Percentiles rank a stretch among this genome's conserved stretches.
phyloP scores from a whole-genome alignment of 495 filamentous ascomycete species.

The Chaetomidium leptoderma region DNA sequence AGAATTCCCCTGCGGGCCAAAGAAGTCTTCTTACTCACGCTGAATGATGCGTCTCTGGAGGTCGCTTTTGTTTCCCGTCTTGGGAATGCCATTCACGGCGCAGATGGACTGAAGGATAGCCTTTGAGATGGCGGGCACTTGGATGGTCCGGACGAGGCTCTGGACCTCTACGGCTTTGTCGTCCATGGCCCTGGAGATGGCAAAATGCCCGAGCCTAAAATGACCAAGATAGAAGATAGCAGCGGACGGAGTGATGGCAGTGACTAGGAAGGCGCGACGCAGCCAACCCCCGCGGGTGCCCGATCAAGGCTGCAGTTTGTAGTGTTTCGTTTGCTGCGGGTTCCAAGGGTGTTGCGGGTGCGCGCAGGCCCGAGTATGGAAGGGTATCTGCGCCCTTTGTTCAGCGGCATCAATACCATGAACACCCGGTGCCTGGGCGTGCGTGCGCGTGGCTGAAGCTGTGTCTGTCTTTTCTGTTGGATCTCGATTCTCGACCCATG shows the following conservation, averaged over 20 bases:
- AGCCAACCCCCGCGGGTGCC: background rate
- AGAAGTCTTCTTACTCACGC: conserved; percentile 45
- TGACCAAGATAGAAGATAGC: background rate
- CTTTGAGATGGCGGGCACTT: conserved; percentile 51
- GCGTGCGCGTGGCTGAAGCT: background rate
- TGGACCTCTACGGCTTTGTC: conserved; percentile 36
- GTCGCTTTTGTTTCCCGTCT: conserved; percentile 75
- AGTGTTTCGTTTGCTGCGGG: background rate
- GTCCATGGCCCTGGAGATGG: conserved; percentile 5
- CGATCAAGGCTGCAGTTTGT: conserved; percentile 2
- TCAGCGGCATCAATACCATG: background rate
- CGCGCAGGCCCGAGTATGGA: background rate
- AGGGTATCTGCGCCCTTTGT: background rate
- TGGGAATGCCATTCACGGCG: conserved; percentile 60
- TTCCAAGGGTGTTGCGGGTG: background rate
- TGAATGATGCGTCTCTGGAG: conserved; percentile 71
- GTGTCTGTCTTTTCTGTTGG: background rate
- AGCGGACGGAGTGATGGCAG: too few relatives aligned
- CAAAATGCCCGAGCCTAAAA: background rate
- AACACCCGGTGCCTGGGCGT: background rate
- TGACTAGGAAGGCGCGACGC: background rate
- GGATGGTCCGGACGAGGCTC: conserved; percentile 32
- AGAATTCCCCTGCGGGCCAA: background rate
- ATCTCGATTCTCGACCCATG: background rate
- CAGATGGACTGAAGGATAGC: conserved; percentile 70